These are phyloP conservation scores for Cymbopogon citratus DNA, from an alignment of 176 grass and related monocot genomes.

Conservation along the genomic window DNA sequence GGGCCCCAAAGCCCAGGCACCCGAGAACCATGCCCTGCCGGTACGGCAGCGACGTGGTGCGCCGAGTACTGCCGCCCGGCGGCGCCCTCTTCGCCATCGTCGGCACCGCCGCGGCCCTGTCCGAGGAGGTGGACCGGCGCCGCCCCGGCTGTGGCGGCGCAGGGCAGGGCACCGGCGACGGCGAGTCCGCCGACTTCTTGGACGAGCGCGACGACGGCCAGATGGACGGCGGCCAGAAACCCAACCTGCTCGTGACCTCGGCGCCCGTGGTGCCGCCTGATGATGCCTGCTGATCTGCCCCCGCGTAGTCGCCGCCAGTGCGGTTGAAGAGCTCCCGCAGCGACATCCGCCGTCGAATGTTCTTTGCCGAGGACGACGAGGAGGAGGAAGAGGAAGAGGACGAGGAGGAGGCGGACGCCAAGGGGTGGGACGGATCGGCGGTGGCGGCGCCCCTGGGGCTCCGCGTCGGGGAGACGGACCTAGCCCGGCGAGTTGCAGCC, in stretches of 20 bases:
- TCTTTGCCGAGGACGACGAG: background rate
- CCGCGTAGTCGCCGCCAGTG: background rate
- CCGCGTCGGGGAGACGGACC: conserved; percentile 35
- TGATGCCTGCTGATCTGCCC: background rate
- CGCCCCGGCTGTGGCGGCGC: conserved; percentile 2
- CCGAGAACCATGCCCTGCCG: conserved; percentile 55
- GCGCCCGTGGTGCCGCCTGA: background rate
- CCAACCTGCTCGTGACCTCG: conserved; percentile 2
- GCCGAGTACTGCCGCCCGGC: conserved; percentile 11
- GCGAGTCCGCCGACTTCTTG: conserved; percentile 12
- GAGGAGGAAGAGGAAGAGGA: conserved; percentile 20
- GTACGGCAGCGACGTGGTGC: conserved; percentile 61
- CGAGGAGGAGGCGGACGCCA: background rate
- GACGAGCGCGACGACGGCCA: conserved; percentile 26
- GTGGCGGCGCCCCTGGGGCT: background rate
- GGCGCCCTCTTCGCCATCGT: background rate
- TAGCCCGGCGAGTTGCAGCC: conserved; percentile 6
- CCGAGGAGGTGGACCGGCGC: conserved; percentile 35
- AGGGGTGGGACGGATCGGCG: background rate
- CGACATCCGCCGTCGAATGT: conserved; percentile 21
- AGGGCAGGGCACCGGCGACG: background rate
- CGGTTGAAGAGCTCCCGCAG: conserved; percentile 42
- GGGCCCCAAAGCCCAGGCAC: conserved; percentile 52
- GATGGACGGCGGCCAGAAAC: conserved; percentile 38
- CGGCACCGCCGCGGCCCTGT: background rate